These are phyloP conservation scores for Suillus brevipes DNA, from an alignment of 768 basidiomycete genomes.

Conservation along the genomic window DNA sequence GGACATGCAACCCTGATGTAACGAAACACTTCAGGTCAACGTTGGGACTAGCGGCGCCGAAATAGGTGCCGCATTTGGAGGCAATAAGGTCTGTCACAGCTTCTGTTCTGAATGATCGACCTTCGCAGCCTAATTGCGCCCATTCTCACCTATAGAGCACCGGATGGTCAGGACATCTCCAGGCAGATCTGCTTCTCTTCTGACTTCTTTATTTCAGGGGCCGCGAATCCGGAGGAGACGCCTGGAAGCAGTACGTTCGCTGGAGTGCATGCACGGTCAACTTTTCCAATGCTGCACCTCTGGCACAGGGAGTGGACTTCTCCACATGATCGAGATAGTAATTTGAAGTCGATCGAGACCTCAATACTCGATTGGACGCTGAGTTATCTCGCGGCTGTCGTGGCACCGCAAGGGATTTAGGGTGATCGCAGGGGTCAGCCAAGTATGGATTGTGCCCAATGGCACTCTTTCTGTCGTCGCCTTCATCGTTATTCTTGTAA, in stretches of 20 bases:
- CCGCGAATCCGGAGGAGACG: slow-evolving; percentile 94
- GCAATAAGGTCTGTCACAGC: slow-evolving; percentile 69
- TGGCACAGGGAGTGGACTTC: slow-evolving; percentile 94
- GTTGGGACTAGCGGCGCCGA: slow-evolving; percentile 70
- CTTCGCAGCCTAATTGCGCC: slow-evolving; percentile 14
- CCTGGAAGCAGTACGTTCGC: slow-evolving; percentile 97
- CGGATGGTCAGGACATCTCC: slow-evolving; percentile 56
- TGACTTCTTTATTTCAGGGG: slow-evolving; percentile 57
- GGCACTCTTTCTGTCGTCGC: slow-evolving; percentile 8
- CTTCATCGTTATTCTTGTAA: slow-evolving; percentile 6
- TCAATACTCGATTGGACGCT: slow-evolving; percentile 1
- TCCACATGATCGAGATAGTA: slow-evolving; percentile 34
- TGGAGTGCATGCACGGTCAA: slow-evolving; percentile 94
- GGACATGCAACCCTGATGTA: slow-evolving; percentile 5
- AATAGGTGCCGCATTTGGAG: slow-evolving; percentile 89
- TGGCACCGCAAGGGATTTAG: slow-evolving; percentile 12
- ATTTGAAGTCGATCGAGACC: slow-evolving; percentile 6
- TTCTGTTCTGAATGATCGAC: slow-evolving; percentile 15
- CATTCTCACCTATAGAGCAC: slow-evolving; percentile 56
- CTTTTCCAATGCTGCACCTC: slow-evolving; percentile 83
- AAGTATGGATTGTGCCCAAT: slow-evolving; percentile 15
- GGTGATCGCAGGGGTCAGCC: slow-evolving; percentile 10
- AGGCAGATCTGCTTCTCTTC: slow-evolving; percentile 26
- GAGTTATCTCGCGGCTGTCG: slow-evolving; percentile 5
- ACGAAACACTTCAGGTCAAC: slow-evolving; percentile 48